These are phyloP conservation scores for Volvox reticuliferus DNA, from an alignment of 139 green algal species.

Conservation along the genomic window DNA sequence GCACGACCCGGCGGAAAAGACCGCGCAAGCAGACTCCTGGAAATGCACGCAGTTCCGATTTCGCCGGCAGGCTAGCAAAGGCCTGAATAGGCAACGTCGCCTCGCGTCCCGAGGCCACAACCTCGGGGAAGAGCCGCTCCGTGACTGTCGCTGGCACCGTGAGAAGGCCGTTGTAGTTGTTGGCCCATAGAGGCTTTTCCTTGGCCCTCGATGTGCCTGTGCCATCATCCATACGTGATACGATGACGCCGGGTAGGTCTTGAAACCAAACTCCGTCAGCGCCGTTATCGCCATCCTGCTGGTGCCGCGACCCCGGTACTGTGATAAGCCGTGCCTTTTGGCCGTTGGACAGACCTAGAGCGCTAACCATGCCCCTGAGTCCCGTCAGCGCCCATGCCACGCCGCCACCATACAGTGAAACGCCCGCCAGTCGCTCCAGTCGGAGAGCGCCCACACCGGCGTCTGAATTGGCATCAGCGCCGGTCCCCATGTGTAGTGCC, in stretches of 20 bases:
- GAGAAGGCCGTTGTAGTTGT: background rate
- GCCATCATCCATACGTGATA: background rate
- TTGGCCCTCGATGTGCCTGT: background rate
- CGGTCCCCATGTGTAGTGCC: background rate
- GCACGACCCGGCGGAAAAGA: background rate
- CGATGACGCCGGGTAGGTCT: background rate
- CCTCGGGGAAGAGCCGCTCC: background rate
- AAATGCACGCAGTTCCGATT: background rate
- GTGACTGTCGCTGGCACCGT: background rate
- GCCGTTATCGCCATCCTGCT: background rate
- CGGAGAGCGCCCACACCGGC: background rate
- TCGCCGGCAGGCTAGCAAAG: background rate
- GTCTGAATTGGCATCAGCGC: background rate
- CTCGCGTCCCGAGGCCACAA: background rate
- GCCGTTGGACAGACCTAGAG: background rate
- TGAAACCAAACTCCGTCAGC: background rate
- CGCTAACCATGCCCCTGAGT: background rate
- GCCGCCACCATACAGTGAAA: background rate
- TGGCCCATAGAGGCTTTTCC: background rate
- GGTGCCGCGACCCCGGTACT: background rate
- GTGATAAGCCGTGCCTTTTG: background rate
- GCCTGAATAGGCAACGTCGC: background rate
- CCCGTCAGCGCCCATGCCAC: background rate
- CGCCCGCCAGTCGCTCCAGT: background rate
- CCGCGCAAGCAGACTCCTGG: background rate